Conservation (phyloP, 805 yeast species). For the Yamadazyma akitaensis region DNA sequence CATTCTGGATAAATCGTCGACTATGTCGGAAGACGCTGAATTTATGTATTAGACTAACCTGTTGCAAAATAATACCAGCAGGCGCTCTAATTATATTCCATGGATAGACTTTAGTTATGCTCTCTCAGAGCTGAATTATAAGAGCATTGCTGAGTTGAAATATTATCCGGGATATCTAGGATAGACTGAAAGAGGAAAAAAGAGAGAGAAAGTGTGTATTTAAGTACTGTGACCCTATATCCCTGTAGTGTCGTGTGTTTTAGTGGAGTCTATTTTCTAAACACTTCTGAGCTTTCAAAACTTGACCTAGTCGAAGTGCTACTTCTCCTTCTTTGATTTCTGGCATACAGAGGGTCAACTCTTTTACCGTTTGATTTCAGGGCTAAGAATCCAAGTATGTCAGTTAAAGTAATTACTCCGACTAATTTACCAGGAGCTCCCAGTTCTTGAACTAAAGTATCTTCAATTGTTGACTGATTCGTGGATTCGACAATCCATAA, state of each 20-base stretch:
- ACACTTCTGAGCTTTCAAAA: slow-evolving; percentile 11
- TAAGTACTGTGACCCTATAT: background rate
- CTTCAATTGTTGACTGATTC: slow-evolving; percentile 14
- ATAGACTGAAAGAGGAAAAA: too few species aligned
- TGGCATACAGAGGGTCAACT: slow-evolving; percentile 82
- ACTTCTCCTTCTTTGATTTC: slow-evolving; percentile 81
- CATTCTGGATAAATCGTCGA: too few species aligned
- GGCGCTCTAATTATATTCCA: too few species aligned
- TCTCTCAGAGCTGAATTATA: too few species aligned
- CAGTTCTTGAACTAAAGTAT: slow-evolving; percentile 12
- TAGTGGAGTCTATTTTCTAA: slow-evolving; percentile 4
- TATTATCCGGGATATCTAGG: too few species aligned
- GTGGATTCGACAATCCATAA: slow-evolving; percentile 67
- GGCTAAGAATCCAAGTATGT: slow-evolving; percentile 79
- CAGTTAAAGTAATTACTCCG: slow-evolving; percentile 92
- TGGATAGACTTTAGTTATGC: too few species aligned
- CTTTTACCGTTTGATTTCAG: slow-evolving; percentile 57
- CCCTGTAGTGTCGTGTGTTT: background rate
- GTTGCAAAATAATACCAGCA: too few species aligned
- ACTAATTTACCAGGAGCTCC: slow-evolving; percentile 76
- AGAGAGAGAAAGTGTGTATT: background rate
- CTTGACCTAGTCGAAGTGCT: slow-evolving; percentile 27
- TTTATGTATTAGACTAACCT: too few species aligned
- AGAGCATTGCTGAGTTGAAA: too few species aligned
- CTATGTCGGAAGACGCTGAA: too few species aligned